Conservation (phyloP, 352 stramenopile genomes). For the Halophytophthora polymorphica region DNA sequence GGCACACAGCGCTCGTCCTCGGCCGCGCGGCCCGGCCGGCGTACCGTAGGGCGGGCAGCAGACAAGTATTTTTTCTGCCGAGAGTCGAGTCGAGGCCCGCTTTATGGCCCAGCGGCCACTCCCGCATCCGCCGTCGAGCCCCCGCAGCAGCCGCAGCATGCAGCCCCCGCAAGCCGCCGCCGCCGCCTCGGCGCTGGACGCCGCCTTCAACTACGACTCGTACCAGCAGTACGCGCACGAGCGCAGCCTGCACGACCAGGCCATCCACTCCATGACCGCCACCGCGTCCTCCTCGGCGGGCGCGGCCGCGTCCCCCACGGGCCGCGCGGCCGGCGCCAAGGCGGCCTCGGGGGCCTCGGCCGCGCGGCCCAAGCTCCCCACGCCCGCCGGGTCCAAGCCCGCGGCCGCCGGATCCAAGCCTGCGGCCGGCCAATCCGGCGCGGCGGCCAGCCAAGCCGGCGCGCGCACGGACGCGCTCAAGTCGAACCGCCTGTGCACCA, state of each 20-base stretch:
- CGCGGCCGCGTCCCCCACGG: neutral
- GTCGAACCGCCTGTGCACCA: slow-evolving; percentile 78
- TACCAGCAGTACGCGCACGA: slow-evolving; percentile 56
- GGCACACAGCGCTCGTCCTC: too few relatives aligned
- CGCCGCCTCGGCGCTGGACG: slow-evolving; percentile 23
- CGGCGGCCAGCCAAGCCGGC: slow-evolving; percentile 1
- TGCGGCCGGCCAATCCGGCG: slow-evolving; percentile 14
- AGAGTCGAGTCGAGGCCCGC: too few relatives aligned
- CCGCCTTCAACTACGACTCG: slow-evolving; percentile 49
- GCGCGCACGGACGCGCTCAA: slow-evolving; percentile 64
- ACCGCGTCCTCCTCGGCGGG: slow-evolving; percentile 1
- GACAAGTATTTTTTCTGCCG: too few relatives aligned
- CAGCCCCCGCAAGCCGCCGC: slow-evolving; percentile 25
- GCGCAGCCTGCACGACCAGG: slow-evolving; percentile 32
- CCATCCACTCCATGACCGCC: slow-evolving; percentile 20
- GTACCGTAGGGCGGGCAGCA: too few relatives aligned
- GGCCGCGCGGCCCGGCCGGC: too few relatives aligned
- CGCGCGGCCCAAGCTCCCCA: slow-evolving; percentile 17
- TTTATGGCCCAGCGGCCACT: slow-evolving; percentile 56
- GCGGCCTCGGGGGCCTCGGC: neutral
- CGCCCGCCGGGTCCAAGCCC: slow-evolving; percentile 5
- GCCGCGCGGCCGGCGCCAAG: slow-evolving; percentile 6
- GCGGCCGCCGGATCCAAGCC: slow-evolving; percentile 24
- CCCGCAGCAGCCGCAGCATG: slow-evolving; percentile 16
- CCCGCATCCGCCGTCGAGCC: slow-evolving; percentile 11